These are phyloP conservation scores for Phialemoniopsis sp. DNA, from an alignment of 2,329 filamentous ascomycete species.

Conservation along the genomic window DNA sequence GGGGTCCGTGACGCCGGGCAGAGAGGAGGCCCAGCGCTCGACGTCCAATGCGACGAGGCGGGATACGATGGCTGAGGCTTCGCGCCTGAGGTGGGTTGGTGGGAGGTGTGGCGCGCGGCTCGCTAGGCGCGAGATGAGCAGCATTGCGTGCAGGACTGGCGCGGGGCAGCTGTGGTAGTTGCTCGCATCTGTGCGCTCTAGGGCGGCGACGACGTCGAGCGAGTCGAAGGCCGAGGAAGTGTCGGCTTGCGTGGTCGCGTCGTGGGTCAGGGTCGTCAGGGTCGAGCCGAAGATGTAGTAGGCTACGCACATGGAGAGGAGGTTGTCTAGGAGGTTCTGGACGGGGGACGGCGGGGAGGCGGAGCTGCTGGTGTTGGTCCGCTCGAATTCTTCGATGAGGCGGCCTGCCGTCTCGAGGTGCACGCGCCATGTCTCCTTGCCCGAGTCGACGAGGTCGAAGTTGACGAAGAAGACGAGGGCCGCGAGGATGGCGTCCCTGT, in stretches of 20 bases:
- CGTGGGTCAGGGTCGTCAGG: constrained; percentile 25
- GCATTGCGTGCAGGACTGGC: constrained; percentile 35
- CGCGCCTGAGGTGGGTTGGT: background rate
- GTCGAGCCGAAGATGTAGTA: constrained; percentile 43
- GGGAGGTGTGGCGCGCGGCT: constrained; percentile 4
- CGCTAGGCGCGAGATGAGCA: constrained; percentile 35
- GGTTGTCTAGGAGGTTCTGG: constrained; percentile 34
- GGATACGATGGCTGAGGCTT: background rate
- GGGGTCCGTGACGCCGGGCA: background rate
- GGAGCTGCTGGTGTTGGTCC: background rate
- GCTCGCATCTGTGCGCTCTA: constrained; percentile 34
- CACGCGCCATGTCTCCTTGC: constrained; percentile 40
- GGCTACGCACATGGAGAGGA: constrained; percentile 44
- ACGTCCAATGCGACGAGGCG: background rate
- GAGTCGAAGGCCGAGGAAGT: constrained; percentile 23
- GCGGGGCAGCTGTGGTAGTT: constrained; percentile 44
- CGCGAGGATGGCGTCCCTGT: constrained; percentile 33
- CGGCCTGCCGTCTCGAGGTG: constrained; percentile 40
- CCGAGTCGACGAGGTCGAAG: constrained; percentile 44
- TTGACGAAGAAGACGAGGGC: constrained; percentile 46
- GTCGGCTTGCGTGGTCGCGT: constrained; percentile 18
- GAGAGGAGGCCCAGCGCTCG: constrained; percentile 1
- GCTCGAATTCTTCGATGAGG: constrained; percentile 35
- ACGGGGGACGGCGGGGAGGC: constrained; percentile 16
- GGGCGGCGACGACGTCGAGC: constrained; percentile 28